These are phyloP conservation scores for Crucibulum cyathiforme DNA, from an alignment of 1,284 basidiomycete species.

Conservation along the genomic window DNA sequence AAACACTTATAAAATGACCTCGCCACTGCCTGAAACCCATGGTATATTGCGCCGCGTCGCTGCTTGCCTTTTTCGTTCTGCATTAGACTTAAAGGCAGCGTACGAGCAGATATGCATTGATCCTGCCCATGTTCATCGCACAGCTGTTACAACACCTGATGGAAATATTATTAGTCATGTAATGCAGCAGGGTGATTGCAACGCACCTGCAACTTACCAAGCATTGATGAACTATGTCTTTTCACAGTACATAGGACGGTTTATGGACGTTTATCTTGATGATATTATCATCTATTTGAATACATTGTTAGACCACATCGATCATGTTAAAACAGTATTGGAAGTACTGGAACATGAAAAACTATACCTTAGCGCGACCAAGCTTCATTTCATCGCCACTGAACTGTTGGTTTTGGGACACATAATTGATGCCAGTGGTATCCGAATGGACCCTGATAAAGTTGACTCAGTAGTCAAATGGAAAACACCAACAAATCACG, in stretches of 20 bases:
- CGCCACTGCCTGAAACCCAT: no score
- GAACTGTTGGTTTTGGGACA: slow-evolving; percentile 12
- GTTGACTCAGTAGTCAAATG: no score
- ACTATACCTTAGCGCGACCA: slow-evolving; percentile 30
- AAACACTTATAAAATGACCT: no score
- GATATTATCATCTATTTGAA: slow-evolving; percentile 40
- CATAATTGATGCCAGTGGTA: no score
- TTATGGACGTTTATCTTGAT: slow-evolving; percentile 26
- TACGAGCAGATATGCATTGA: no score
- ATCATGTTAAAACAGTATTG: slow-evolving; percentile 29
- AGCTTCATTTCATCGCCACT: slow-evolving; percentile 28
- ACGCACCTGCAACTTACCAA: neutral
- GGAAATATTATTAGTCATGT: neutral
- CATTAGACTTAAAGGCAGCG: no score
- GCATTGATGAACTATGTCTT: neutral
- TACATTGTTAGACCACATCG: slow-evolving; percentile 32
- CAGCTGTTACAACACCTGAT: neutral
- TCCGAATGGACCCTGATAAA: no score
- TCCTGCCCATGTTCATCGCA: no score
- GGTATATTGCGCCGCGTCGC: no score
- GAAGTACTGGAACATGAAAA: slow-evolving; percentile 28
- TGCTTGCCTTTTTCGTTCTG: no score
- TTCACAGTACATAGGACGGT: slow-evolving; percentile 12
- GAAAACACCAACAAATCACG: slow-evolving; percentile 12
- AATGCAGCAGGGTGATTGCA: neutral